These are phyloP conservation scores for Rhododendron henanense DNA, from an alignment of 148 eudicot species.

Conservation along the genomic window DNA sequence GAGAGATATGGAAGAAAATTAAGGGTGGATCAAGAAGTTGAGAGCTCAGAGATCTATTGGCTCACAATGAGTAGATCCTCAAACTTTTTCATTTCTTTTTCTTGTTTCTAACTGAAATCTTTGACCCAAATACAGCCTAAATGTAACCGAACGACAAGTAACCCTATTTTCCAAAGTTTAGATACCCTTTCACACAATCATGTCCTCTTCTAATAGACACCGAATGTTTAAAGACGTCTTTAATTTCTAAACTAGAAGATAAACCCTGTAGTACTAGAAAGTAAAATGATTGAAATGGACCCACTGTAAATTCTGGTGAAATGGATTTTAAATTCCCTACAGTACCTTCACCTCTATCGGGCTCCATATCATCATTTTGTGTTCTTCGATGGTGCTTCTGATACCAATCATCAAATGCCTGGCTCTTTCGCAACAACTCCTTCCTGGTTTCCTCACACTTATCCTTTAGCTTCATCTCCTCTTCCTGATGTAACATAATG, in stretches of 20 bases:
- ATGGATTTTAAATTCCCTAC: background rate
- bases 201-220: background rate
- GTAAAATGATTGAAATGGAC: background rate
- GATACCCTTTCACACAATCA: background rate
- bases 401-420: constrained; percentile 77
- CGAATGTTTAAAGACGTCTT: background rate
- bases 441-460: constrained; percentile 70
- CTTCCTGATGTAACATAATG: constrained; percentile 65
- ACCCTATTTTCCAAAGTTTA: background rate
- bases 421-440: constrained; percentile 60
- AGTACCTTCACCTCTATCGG: constrained; percentile 34
- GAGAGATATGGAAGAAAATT: background rate
- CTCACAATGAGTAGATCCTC: background rate
- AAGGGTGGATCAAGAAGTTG: background rate
- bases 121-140: background rate
- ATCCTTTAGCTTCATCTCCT: constrained; percentile 77
- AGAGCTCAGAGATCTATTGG: background rate
- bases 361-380: constrained; percentile 45
- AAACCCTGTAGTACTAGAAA: background rate
- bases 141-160: background rate
- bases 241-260: background rate
- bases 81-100: background rate
- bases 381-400: constrained; percentile 53
- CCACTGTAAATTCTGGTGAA: background rate
- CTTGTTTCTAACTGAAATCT: background rate